Percentiles rank a stretch among this genome's conserved stretches.
These are phyloP conservation scores for Narthecium ossifragum DNA, from an alignment of 106 monocot genomes.

Conservation along the genomic window DNA sequence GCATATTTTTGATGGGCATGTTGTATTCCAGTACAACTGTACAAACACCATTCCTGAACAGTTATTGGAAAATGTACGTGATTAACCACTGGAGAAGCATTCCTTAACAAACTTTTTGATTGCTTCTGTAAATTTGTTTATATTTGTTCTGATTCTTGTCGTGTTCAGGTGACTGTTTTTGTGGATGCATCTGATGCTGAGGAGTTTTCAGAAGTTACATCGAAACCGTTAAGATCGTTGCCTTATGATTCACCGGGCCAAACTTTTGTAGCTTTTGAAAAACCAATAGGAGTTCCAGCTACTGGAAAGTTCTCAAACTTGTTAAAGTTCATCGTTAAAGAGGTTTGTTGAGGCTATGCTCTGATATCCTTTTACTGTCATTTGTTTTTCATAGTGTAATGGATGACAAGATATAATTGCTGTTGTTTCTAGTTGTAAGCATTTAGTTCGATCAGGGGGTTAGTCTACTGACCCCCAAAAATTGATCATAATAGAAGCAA, in stretches of 20 bases:
- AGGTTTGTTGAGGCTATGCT: slow-evolving; percentile 33
- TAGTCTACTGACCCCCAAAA: no score
- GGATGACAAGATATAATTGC: no score
- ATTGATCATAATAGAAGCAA: no score
- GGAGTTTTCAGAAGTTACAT: slow-evolving; percentile 66
- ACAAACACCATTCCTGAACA: slow-evolving; percentile 94
- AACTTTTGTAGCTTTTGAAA: slow-evolving; percentile 90
- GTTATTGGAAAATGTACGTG: slow-evolving; percentile 78
- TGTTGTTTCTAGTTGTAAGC: no score
- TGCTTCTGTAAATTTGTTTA: background rate
- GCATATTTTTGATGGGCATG: slow-evolving; percentile 73
- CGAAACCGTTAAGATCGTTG: slow-evolving; percentile 61
- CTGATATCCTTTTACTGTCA: no score
- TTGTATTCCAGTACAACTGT: slow-evolving; percentile 96
- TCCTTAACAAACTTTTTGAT: no score
- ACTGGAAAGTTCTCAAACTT: slow-evolving; percentile 85
- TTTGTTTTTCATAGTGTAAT: no score
- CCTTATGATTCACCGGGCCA: slow-evolving; percentile 90
- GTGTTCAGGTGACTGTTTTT: slow-evolving; percentile 71
- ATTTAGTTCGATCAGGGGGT: no score
- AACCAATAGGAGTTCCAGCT: slow-evolving; percentile 67
- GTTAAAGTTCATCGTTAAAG: slow-evolving; percentile 89
- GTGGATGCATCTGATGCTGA: slow-evolving; percentile 95
- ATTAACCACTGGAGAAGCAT: background rate
- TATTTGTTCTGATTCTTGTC: background rate